These are phyloP conservation scores for Wickerhamiella brachini DNA, from an alignment of 805 yeast species.

Conservation along the genomic window DNA sequence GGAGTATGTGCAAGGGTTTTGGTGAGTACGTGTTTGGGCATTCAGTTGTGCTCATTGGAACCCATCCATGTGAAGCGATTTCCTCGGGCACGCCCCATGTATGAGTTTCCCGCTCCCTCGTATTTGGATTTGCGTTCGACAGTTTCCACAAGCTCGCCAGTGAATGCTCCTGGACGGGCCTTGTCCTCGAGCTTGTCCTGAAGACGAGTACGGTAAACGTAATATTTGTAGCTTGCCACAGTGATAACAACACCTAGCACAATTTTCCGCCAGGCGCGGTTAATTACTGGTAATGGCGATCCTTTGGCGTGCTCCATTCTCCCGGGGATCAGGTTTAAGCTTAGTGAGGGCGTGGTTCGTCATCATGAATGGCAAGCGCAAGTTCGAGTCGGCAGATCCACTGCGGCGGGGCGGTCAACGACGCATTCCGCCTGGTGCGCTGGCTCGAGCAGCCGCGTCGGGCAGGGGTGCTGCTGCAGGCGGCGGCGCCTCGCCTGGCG, in stretches of 20 bases:
- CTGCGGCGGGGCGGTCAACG: conserved; percentile 14
- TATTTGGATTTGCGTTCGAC: conserved; percentile 23
- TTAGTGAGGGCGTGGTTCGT: neutral
- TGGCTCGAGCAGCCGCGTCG: conserved; percentile 3
- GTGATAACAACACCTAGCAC: conserved; percentile 17
- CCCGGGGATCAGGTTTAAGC: too few species aligned
- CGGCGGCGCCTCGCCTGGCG: conserved; percentile 6
- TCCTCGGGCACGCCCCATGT: conserved; percentile 19
- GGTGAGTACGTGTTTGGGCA: too few species aligned
- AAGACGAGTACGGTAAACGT: conserved; percentile 11
- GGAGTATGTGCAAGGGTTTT: too few species aligned
- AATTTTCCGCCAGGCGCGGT: conserved; percentile 23
- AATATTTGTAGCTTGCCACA: conserved; percentile 19
- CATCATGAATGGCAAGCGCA: conserved; percentile 6
- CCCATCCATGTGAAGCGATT: conserved; percentile 9
- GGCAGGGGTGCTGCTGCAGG: conserved; percentile 3
- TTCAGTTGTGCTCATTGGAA: neutral
- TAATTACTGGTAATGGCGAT: conserved; percentile 18
- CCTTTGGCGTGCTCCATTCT: conserved; percentile 12
- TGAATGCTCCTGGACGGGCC: conserved; percentile 20
- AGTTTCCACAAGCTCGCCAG: conserved; percentile 18
- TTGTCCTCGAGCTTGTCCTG: conserved; percentile 7
- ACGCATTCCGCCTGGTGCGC: conserved; percentile 10
- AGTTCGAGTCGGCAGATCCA: conserved; percentile 18
- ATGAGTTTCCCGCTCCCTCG: conserved; percentile 27